Percentiles rank a stretch among this genome's conserved stretches.
phyloP scores from a whole-genome alignment of 495 filamentous ascomycete genomes.

The Penicillium flavigenum region DNA sequence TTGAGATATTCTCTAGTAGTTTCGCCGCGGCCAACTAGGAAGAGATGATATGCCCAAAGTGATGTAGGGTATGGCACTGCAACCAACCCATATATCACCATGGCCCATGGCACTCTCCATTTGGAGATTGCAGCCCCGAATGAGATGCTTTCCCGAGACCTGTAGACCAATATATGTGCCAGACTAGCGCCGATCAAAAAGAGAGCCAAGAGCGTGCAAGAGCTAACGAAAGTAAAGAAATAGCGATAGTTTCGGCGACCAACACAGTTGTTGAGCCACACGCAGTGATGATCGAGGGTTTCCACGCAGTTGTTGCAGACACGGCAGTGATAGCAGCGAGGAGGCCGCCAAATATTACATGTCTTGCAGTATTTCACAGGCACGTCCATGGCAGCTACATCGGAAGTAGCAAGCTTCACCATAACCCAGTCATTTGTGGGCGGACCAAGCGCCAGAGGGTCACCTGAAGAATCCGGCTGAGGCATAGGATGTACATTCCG shows the following conservation, averaged over 20 bases:
- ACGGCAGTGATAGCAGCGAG: conserved; percentile 92
- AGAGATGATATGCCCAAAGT: conserved; percentile 83
- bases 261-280: conserved; percentile 99
- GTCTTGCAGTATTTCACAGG: conserved; percentile 97
- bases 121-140: conserved; percentile 65
- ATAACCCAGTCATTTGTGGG: conserved; percentile 88
- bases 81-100: conserved; percentile 80
- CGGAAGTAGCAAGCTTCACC: conserved; percentile 72
- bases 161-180: conserved; percentile 76
- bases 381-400: conserved; percentile 86
- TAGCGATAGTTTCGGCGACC: conserved; percentile 97
- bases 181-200: conserved; percentile 75
- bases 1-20: conserved; percentile 96
- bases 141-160: conserved; percentile 53
- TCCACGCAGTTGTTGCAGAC: conserved; percentile 96
- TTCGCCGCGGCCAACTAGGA: conserved; percentile 84
- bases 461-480: conserved; percentile 56
- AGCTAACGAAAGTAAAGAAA: conserved; percentile 86
- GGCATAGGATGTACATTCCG: conserved; percentile 75
- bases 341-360: conserved; percentile 94
- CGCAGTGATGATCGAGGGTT: conserved; percentile 97
- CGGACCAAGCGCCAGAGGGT: conserved; percentile 77
- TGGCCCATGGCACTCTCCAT: conserved; percentile 79
- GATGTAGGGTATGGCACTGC: conserved; percentile 79
- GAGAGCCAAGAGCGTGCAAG: conserved; percentile 69